Evolutionary conservation across 371 early-diverging fungal species (phyloP), one percentile per base, ranked within the genome.

Genomic region (Massospora cicadina): DNA sequence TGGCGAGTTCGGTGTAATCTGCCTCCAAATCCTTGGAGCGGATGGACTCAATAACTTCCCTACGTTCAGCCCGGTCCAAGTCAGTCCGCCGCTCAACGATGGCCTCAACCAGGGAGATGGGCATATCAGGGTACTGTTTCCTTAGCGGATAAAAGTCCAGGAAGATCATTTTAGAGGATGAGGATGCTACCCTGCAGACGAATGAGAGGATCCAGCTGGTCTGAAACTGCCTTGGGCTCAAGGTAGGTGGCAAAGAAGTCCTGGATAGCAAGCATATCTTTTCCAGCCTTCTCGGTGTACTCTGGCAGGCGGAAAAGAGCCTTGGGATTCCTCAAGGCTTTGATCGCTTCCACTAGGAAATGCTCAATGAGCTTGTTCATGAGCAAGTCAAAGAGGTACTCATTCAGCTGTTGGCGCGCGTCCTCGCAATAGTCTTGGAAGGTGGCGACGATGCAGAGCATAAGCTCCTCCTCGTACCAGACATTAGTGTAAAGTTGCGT

Each of bases 361-460:
- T 86, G 77, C 60, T 95, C 93, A 69, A 94, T 68, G 68, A 90
- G 79, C 63, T 91, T 92, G 55, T 86, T 79, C 63, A 86, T 81
- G 63, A 95, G 72, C 62, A 88, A 89, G 64, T 76, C 76, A 77
- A 91, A 93, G 67, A 95, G 75, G 69, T 88, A 90, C 63, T 86
- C 82, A 67, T 91, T 81, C 74, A 95, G 70, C 70, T 90, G 87
- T 63, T 73, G 74, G 63, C 79, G 76, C 67, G 88, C 92, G 69
- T 95, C 95, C 26, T 78, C 73, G 66, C 81, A 85, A 75, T 96
- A 93, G 71, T 96, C 97, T 65, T 86, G 81, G 23, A 95, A 72
- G 1, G 96, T 96, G 58, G 82, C 92, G 32, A 93, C 79, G 24
- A 95, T 82, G 0, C 85, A 77, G 13, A 80, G 78, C 78, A 96